Evolutionary conservation across 192 early-diverging fungal genomes (phyloP).

Genomic region (Podila horticola): DNA sequence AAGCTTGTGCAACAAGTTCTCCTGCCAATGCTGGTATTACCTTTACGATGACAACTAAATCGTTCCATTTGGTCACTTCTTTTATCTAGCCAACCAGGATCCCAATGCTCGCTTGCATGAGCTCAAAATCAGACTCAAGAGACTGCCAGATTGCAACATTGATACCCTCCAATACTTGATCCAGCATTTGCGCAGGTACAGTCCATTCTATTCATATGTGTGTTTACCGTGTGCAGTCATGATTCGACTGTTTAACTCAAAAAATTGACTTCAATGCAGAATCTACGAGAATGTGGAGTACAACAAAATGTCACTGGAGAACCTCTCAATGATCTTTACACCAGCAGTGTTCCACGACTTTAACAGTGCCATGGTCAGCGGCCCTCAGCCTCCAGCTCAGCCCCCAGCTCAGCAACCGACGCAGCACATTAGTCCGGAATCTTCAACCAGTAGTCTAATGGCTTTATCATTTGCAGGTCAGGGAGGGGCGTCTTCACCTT

Average conservation of each 20-base stretch:
- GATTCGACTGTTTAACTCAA: neutral
- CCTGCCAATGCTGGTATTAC: neutral
- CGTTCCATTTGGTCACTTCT: neutral
- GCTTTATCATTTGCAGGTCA: conserved; percentile 25
- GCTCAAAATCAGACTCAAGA: conserved; percentile 50
- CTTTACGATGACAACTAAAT: too few relatives aligned
- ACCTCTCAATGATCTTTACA: conserved; percentile 71
- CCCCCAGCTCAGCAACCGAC: neutral
- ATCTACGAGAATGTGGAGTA: conserved; percentile 55
- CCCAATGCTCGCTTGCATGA: conserved; percentile 44
- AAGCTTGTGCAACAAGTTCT: conserved; percentile 16
- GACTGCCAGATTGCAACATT: conserved; percentile 58
- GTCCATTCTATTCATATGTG: neutral
- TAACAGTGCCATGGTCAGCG: conserved; percentile 50
- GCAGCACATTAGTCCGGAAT: neutral
- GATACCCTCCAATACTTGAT: conserved; percentile 66
- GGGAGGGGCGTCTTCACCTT: neutral
- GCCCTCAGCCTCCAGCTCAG: neutral
- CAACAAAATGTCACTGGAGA: conserved; percentile 75
- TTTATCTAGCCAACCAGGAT: conserved; percentile 52
- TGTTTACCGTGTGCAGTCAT: conserved; percentile 4
- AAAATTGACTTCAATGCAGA: conserved; percentile 30
- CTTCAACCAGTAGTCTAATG: neutral
- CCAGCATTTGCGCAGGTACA: conserved; percentile 66
- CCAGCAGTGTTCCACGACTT: conserved; percentile 72